A percentile compares a stretch with the other conserved stretches of the same genome.
Evolutionary conservation across 257 asterid genomes (phyloP).

Genomic region (Scutellaria barbata): DNA sequence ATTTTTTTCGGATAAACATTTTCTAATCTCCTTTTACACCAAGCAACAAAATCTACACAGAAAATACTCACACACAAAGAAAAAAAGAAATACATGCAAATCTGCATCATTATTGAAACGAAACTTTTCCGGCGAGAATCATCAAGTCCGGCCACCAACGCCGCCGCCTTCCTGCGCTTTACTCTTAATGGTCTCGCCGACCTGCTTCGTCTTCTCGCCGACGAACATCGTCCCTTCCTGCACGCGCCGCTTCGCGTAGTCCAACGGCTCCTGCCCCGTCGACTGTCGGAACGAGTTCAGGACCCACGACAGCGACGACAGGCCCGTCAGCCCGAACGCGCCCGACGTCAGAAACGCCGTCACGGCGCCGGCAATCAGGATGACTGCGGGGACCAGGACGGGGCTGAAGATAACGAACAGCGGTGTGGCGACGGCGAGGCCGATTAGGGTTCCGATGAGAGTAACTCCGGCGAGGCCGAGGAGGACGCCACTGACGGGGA

Average conservation of each 20-base stretch:
- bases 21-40: background rate
- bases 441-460: slow-evolving; percentile 59
- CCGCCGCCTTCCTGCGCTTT: slow-evolving; percentile 56
- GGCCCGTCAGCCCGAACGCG: slow-evolving; percentile 79
- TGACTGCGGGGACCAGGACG: slow-evolving; percentile 66
- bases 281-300: slow-evolving; percentile 58
- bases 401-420: slow-evolving; percentile 81
- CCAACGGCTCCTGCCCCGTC: slow-evolving; percentile 62
- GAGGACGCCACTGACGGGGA: slow-evolving; percentile 67
- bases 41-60: background rate
- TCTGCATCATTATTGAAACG: slow-evolving; percentile 29
- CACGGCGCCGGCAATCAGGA: slow-evolving; percentile 55
- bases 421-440: slow-evolving; percentile 70
- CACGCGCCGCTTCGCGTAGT: slow-evolving; percentile 58
- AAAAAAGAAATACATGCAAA: background rate
- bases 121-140: background rate
- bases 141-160: slow-evolving; percentile 28
- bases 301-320: slow-evolving; percentile 81
- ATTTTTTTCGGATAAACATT: too few relatives aligned
- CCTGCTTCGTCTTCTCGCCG: slow-evolving; percentile 76
- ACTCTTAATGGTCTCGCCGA: slow-evolving; percentile 60
- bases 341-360: slow-evolving; percentile 75
- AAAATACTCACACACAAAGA: background rate
- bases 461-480: slow-evolving; percentile 66
- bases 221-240: slow-evolving; percentile 55